Conservation (phyloP, 352 stramenopile species). For the Phytophthora colocasiae region DNA sequence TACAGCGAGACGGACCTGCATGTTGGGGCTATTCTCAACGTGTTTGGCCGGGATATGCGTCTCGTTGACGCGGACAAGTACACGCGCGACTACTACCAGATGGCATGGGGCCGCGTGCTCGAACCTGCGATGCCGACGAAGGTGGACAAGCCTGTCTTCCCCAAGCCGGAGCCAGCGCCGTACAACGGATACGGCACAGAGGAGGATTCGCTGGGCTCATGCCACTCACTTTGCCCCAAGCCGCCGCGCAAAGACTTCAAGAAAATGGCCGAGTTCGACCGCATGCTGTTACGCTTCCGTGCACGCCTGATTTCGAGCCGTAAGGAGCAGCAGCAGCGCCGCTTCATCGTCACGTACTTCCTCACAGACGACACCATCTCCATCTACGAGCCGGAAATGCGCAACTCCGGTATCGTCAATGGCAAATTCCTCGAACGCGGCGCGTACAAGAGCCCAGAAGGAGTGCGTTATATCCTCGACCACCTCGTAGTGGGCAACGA, state of each 20-base stretch:
- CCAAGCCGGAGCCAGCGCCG: slow-evolving; percentile 61
- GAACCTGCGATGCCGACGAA: slow-evolving; percentile 49
- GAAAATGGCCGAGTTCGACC: slow-evolving; percentile 81
- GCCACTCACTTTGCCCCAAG: slow-evolving; percentile 68
- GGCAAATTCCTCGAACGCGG: slow-evolving; percentile 89
- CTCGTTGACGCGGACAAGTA: slow-evolving; percentile 83
- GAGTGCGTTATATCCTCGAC: slow-evolving; percentile 59
- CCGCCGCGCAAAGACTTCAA: slow-evolving; percentile 82
- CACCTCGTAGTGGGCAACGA: slow-evolving; percentile 70
- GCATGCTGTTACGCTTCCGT: slow-evolving; percentile 79
- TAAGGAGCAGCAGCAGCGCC: slow-evolving; percentile 78
- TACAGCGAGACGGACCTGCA: slow-evolving; percentile 77
- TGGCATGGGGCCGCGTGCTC: slow-evolving; percentile 69
- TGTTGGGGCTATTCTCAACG: slow-evolving; percentile 71
- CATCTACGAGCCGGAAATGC: slow-evolving; percentile 82
- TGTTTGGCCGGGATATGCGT: slow-evolving; percentile 71
- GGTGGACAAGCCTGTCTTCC: slow-evolving; percentile 55
- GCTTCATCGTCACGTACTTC: slow-evolving; percentile 87
- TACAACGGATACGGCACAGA: slow-evolving; percentile 85
- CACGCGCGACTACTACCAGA: slow-evolving; percentile 77
- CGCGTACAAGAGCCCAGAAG: slow-evolving; percentile 68
- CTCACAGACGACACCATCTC: slow-evolving; percentile 78
- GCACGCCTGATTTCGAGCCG: slow-evolving; percentile 75
- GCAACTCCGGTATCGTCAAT: slow-evolving; percentile 83
- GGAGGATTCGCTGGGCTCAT: slow-evolving; percentile 79